These are phyloP conservation scores for Mycosphaerella arachidis DNA, from an alignment of 2,329 filamentous ascomycete genomes.

Conservation along the genomic window DNA sequence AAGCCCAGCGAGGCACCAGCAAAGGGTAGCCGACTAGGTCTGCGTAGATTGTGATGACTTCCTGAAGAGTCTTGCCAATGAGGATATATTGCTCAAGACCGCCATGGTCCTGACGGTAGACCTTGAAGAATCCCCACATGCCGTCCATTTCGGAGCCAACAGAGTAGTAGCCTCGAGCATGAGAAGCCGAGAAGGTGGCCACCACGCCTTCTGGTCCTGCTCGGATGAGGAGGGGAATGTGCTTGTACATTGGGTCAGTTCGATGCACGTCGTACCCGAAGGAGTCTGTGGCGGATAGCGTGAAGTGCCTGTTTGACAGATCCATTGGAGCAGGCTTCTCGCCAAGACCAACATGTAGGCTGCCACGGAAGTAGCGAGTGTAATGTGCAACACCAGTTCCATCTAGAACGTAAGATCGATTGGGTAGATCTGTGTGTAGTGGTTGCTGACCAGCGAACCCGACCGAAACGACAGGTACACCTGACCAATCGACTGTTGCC, in stretches of 20 bases:
- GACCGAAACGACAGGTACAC: conserved; percentile 56
- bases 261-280: conserved; percentile 69
- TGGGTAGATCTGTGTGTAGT: conserved; percentile 59
- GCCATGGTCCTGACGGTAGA: conserved; percentile 67
- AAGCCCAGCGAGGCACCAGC: conserved; percentile 66
- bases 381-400: conserved; percentile 61
- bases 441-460: conserved; percentile 48
- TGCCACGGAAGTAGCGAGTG: conserved; percentile 56
- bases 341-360: conserved; percentile 65
- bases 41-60: conserved; percentile 63
- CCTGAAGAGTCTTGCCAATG: conserved; percentile 60
- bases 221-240: conserved; percentile 68
- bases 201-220: conserved; percentile 60
- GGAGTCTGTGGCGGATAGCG: conserved; percentile 64
- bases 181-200: conserved; percentile 63
- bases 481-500: conserved; percentile 56
- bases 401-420: conserved; percentile 63
- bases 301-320: conserved; percentile 61
- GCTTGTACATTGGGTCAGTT: conserved; percentile 70
- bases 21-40: conserved; percentile 64
- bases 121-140: conserved; percentile 70
- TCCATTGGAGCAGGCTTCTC: conserved; percentile 72
- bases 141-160: conserved; percentile 71
- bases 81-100: conserved; percentile 69
- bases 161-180: conserved; percentile 60